Percentiles rank a stretch among this genome's conserved stretches.
Conservation (phyloP, 176 grass and related monocot genomes). For the Lolium multiflorum region DNA sequence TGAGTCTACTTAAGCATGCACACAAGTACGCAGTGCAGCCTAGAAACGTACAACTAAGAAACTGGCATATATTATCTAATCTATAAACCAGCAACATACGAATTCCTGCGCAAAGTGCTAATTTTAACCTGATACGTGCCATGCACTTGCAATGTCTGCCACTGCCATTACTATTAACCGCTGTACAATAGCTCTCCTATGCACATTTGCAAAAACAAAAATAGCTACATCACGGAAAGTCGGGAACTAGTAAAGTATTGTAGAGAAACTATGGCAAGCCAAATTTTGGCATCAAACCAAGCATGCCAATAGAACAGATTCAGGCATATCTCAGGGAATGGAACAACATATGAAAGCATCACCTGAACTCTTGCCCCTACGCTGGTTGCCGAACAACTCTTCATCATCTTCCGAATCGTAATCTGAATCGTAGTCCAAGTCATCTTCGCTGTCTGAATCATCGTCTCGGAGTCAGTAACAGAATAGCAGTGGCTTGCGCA, state of each 20-base stretch:
- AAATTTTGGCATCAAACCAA: background rate
- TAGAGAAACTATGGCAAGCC: background rate
- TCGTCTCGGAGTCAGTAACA: background rate
- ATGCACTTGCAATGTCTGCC: background rate
- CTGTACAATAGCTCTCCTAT: background rate
- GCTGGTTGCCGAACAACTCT: slow-evolving; percentile 52
- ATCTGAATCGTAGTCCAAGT: slow-evolving; percentile 70
- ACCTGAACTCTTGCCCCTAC: slow-evolving; percentile 71
- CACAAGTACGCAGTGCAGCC: background rate
- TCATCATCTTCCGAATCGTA: slow-evolving; percentile 59
- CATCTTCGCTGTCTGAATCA: slow-evolving; percentile 51
- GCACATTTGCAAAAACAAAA: background rate
- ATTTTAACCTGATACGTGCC: background rate
- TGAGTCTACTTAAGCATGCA: slow-evolving; percentile 8
- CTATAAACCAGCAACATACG: background rate
- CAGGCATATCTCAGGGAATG: slow-evolving; percentile 19
- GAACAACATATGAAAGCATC: slow-evolving; percentile 28
- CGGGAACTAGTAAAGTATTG: background rate
- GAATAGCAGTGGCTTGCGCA: background rate
- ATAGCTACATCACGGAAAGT: background rate
- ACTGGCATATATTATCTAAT: background rate
- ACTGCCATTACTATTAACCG: background rate
- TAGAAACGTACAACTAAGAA: background rate
- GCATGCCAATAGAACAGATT: background rate
- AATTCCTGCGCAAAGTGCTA: background rate